phyloP scores from a whole-genome alignment of 2,329 filamentous ascomycete species.

The Bimuria novae-zelandiae region DNA sequence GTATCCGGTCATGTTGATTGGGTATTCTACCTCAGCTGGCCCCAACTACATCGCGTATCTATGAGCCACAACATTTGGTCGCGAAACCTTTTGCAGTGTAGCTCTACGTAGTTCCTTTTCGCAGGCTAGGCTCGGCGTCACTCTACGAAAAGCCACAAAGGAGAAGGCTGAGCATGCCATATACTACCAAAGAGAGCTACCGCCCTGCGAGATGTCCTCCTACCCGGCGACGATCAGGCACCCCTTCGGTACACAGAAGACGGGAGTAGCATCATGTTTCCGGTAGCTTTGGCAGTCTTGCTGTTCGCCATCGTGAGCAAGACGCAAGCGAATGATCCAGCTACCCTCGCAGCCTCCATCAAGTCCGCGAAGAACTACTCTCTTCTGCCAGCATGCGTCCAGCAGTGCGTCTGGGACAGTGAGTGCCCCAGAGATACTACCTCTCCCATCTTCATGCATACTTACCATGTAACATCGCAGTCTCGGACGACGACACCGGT shows the following conservation, averaged over 20 bases:
- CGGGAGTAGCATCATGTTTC: neutral
- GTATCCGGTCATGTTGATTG: neutral
- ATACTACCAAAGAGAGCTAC: neutral
- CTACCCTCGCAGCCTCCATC: conserved; percentile 15
- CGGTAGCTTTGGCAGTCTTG: neutral
- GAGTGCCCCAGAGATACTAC: no score
- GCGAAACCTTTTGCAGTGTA: no score
- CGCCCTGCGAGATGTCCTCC: neutral
- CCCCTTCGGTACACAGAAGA: neutral
- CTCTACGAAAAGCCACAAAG: neutral
- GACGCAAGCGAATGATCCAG: conserved; percentile 7
- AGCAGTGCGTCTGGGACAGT: conserved; percentile 21
- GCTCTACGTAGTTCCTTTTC: neutral
- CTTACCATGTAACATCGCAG: neutral
- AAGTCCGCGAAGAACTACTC: conserved; percentile 11
- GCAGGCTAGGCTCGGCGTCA: neutral
- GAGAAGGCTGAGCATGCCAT: neutral
- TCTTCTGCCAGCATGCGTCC: conserved; percentile 17
- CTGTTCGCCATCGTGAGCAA: neutral
- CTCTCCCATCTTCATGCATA: no score
- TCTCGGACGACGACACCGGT: conserved; percentile 13
- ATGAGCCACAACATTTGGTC: conserved; percentile 4
- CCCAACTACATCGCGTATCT: neutral
- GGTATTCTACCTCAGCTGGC: neutral
- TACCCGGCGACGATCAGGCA: neutral